A percentile compares a stretch with the other conserved stretches of the same genome.
These are phyloP conservation scores for Escallonia herrerae DNA, from an alignment of 129 eudicot genomes.

Conservation along the genomic window DNA sequence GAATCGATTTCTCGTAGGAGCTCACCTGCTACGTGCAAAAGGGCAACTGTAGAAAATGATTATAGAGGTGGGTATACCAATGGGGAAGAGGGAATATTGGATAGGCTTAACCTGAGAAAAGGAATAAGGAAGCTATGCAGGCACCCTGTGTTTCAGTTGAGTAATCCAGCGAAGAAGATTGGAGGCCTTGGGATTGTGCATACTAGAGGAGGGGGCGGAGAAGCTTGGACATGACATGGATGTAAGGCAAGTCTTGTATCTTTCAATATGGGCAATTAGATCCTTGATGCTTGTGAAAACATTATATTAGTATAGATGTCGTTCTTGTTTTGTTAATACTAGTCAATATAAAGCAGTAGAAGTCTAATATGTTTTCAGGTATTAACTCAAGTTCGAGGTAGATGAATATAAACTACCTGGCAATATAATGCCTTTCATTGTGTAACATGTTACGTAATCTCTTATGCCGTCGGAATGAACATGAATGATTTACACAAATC, in stretches of 20 bases:
- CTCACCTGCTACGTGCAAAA: constrained; percentile 25
- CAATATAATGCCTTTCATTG: too few species aligned
- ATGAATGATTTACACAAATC: too few species aligned
- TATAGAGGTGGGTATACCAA: constrained; percentile 17
- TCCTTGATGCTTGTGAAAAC: neutral
- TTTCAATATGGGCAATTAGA: neutral
- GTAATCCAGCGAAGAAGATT: constrained; percentile 32
- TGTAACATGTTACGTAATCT: too few species aligned
- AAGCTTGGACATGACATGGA: constrained; percentile 6
- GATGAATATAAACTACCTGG: neutral
- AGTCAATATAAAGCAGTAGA: neutral
- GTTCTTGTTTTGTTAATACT: neutral
- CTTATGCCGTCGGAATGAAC: too few species aligned
- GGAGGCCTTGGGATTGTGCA: constrained; percentile 13
- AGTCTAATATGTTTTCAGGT: neutral
- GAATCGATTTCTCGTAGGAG: constrained; percentile 19
- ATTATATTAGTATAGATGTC: neutral
- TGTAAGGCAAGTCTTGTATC: neutral
- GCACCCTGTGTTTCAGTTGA: constrained; percentile 64
- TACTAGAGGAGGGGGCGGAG: constrained; percentile 9
- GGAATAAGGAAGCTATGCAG: constrained; percentile 50
- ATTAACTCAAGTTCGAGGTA: neutral
- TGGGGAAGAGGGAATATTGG: constrained; percentile 42
- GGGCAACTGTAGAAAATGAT: constrained; percentile 5
- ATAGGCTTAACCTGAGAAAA: constrained; percentile 44